A percentile compares a stretch with the other conserved stretches of the same genome.
Evolutionary conservation across 2,329 filamentous ascomycete genomes (phyloP).

Genomic region (Aspergillus glaucus): DNA sequence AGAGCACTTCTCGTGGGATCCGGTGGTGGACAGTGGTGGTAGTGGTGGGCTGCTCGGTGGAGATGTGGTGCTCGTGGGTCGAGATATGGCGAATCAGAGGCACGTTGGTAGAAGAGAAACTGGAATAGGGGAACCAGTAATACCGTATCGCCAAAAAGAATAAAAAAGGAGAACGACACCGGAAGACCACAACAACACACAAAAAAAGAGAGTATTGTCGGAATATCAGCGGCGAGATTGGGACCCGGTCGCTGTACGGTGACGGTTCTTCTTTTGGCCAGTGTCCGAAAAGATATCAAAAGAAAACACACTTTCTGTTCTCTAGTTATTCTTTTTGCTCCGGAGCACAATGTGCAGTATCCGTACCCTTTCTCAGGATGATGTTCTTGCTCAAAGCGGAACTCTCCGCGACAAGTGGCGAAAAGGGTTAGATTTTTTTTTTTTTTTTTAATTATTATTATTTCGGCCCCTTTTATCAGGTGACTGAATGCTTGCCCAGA

Average conservation of each 20-base stretch:
- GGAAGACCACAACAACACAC: no score
- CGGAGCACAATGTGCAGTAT: no score
- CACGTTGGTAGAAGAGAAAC: background rate
- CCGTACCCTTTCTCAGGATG: no score
- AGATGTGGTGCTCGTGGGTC: conserved; percentile 20
- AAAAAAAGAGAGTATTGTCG: no score
- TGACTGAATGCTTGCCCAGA: background rate
- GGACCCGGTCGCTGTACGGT: no score
- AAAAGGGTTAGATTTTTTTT: background rate
- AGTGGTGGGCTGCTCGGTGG: no score
- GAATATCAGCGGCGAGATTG: no score
- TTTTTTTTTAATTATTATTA: background rate
- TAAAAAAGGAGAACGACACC: no score
- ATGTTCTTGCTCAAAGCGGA: conserved; percentile 5
- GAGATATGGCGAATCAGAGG: background rate
- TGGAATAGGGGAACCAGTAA: background rate
- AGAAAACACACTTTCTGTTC: no score
- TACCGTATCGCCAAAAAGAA: background rate
- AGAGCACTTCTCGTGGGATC: conserved; percentile 32
- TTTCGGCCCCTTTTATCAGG: background rate
- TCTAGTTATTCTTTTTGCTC: no score
- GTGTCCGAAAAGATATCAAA: no score
- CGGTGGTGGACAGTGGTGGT: conserved; percentile 20
- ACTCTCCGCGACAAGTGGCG: conserved; percentile 17
- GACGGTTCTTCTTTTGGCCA: no score